phyloP scores from a whole-genome alignment of 2,329 filamentous ascomycete species.

The Hymenoscyphus infarciens region DNA sequence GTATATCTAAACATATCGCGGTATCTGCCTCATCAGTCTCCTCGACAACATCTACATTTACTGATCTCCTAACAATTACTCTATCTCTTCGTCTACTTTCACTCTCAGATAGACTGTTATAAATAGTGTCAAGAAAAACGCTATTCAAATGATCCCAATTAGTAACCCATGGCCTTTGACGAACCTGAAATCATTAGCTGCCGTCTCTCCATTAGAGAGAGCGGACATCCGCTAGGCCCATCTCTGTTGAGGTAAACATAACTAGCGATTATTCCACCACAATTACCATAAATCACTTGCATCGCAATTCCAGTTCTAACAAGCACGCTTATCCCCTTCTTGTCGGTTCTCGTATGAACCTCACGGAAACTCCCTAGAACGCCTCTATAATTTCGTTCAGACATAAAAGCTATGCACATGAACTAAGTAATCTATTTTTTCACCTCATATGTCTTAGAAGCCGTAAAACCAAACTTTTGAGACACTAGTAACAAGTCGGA shows the following conservation, averaged over 20 bases:
- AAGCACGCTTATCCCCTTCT: no score
- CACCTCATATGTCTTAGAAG: no score
- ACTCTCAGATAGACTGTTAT: slow-evolving; percentile 56
- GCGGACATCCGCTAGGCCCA: slow-evolving; percentile 24
- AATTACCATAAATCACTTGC: slow-evolving; percentile 86
- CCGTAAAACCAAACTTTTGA: no score
- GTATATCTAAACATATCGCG: neutral
- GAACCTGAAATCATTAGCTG: slow-evolving; percentile 34
- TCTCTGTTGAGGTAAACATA: slow-evolving; percentile 47
- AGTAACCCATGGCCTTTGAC: slow-evolving; percentile 44
- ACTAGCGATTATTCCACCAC: slow-evolving; percentile 64
- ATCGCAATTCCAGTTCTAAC: slow-evolving; percentile 79
- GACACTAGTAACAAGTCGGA: no score
- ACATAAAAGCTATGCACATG: no score
- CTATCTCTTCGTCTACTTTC: slow-evolving; percentile 54
- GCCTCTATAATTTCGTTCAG: no score
- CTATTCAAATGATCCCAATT: slow-evolving; percentile 44
- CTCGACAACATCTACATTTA: neutral
- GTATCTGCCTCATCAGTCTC: neutral
- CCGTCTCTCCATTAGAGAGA: neutral
- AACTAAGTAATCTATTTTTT: no score
- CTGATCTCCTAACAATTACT: neutral
- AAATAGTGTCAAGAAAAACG: slow-evolving; percentile 46
- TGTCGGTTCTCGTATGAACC: no score
- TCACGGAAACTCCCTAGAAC: no score